These are phyloP conservation scores for Diplodia scrobiculata DNA, from an alignment of 2,329 filamentous ascomycete species.

Conservation along the genomic window DNA sequence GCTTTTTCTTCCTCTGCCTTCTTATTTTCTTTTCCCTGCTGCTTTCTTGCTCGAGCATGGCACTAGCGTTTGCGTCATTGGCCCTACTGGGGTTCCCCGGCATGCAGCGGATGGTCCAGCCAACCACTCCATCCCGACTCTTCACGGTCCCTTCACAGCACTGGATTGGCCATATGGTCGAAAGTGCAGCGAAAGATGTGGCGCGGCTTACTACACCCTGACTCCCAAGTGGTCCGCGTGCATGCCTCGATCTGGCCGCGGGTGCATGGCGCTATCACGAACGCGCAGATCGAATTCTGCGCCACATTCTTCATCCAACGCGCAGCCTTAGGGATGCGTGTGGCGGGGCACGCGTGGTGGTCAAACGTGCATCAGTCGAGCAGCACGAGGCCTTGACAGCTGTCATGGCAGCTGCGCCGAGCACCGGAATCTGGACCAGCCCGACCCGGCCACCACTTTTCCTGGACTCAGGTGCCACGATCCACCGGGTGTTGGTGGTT, in stretches of 20 bases:
- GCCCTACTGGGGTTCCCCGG: background rate
- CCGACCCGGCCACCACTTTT: conserved; percentile 8
- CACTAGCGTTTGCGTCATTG: background rate
- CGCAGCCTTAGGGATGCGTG: background rate
- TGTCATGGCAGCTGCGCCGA: conserved; percentile 13
- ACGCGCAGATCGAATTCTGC: background rate
- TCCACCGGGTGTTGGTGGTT: conserved; percentile 8
- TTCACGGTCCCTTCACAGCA: background rate
- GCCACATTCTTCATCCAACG: background rate
- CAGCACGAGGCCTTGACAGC: conserved; percentile 17
- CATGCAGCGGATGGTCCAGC: background rate
- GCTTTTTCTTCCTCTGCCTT: background rate
- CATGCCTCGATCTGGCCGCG: background rate
- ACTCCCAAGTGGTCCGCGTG: background rate
- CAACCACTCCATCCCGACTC: background rate
- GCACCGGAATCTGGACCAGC: conserved; percentile 6
- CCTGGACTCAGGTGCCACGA: background rate
- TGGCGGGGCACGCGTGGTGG: conserved; percentile 4
- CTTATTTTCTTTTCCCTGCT: background rate
- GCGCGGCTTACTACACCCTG: background rate
- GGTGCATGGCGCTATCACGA: background rate
- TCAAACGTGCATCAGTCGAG: conserved; percentile 15
- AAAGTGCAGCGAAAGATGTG: background rate
- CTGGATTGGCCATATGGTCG: background rate
- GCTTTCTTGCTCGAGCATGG: background rate